These are phyloP conservation scores for Trichophyton verrucosum DNA, from an alignment of 2,329 filamentous ascomycete genomes.

Conservation along the genomic window DNA sequence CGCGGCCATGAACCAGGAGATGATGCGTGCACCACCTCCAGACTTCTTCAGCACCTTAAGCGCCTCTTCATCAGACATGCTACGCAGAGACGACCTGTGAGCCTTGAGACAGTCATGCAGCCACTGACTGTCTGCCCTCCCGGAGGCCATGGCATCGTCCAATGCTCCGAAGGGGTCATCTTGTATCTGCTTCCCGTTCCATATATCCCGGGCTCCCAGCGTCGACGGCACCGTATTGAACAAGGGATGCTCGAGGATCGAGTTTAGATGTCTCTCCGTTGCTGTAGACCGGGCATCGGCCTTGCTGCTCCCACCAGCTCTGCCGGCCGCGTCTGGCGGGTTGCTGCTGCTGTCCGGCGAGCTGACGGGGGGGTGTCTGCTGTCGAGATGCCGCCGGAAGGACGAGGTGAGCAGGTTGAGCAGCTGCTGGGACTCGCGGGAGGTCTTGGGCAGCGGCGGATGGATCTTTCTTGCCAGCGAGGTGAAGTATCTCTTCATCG, in stretches of 20 bases:
- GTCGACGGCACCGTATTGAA: conserved; percentile 28
- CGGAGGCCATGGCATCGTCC: conserved; percentile 29
- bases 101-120: conserved; percentile 23
- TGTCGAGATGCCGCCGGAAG: conserved; percentile 51
- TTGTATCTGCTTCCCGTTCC: conserved; percentile 7
- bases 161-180: conserved; percentile 26
- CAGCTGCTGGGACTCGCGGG: conserved; percentile 47
- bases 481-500: conserved; percentile 25
- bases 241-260: conserved; percentile 31
- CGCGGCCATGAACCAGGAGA: conserved; percentile 32
- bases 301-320: conserved; percentile 12
- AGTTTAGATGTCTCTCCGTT: conserved; percentile 27
- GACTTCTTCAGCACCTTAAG: conserved; percentile 24
- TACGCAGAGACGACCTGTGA: conserved; percentile 21
- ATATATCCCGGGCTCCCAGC: not conserved
- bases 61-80: conserved; percentile 6
- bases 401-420: conserved; percentile 49
- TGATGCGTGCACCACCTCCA: conserved; percentile 23
- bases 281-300: conserved; percentile 8
- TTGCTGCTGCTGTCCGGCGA: not conserved
- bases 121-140: conserved; percentile 19
- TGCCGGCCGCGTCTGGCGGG: conserved; percentile 11
- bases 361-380: conserved; percentile 38
- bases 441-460: conserved; percentile 39
- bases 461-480: conserved; percentile 44